Evolutionary conservation across 2,329 filamentous ascomycete genomes (phyloP), one percentile per base, ranked within the genome.

Genomic region (Proliferodiscus dingleyae): DNA sequence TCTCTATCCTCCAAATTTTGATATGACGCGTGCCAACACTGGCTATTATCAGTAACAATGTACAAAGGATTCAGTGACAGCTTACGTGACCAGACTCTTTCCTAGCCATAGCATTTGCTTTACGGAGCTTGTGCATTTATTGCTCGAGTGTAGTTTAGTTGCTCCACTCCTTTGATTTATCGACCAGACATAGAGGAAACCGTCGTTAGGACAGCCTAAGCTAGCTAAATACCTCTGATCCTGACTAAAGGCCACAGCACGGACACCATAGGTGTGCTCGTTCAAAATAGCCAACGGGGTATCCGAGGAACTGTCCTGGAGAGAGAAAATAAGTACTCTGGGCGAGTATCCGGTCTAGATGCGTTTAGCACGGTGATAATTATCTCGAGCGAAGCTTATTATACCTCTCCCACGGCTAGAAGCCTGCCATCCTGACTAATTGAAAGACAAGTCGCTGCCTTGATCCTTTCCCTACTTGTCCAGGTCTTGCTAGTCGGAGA

Each of bases 21-120:
- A 96, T 81, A 68, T 96, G 91, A 21, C 93, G 81, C 41, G 93
- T 85, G 11, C 93, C 93, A 19, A 93, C 80, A 18, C 65, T 67
- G 37, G 41, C 11, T 32, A 45, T 43, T n/a, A 41, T 58, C 41
- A 61, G 53, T 45, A 45, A 29, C 30, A 10, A 34, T 5, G 19
- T 36, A 8, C 19, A 19, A 19, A 29, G 16, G n/a, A 15, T 8
- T 9, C 13, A 29, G 23, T 2, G 33, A 16, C 32, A 30, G 66
- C 72, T 50, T 69, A 76, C 51, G 91, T 96, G 47, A 98, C 73
- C 42, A 98, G 74, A 55, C 70, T 86, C 55, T 76, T 85, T 9
- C 90, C 90, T 66, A 96, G 80, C 91, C 93, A 98, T 32, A 86
- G 77, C 80, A 98, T 95, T 43, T 85, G 83, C 53, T 83, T 84